Percentiles rank a stretch among this genome's conserved stretches.
Evolutionary conservation across 2,329 filamentous ascomycete genomes (phyloP).

Genomic region (Pseudophaeomoniella oleicola): DNA sequence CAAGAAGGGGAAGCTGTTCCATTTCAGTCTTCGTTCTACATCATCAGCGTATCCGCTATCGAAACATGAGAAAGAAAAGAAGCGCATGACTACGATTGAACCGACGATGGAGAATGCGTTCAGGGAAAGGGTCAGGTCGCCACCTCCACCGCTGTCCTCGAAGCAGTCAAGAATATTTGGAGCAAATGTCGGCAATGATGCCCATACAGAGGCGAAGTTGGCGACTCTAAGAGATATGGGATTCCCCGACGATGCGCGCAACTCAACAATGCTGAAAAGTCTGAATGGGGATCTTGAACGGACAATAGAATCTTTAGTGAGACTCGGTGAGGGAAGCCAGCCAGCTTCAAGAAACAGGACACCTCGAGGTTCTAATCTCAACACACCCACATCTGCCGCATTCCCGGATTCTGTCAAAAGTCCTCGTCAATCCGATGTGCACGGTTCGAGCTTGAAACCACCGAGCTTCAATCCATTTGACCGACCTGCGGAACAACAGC

Average conservation of each 20-base stretch:
- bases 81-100: slow-evolving; percentile 15
- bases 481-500: slow-evolving; percentile 1
- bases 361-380: slow-evolving; percentile 24
- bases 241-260: slow-evolving; percentile 70
- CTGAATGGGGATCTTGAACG: slow-evolving; percentile 74
- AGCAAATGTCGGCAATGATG: slow-evolving; percentile 1
- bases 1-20: slow-evolving; percentile 46
- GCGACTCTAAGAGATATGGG: slow-evolving; percentile 75
- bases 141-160: slow-evolving; percentile 31
- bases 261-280: slow-evolving; percentile 66
- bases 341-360: slow-evolving; percentile 41
- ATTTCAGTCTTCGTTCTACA: slow-evolving; percentile 51
- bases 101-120: slow-evolving; percentile 12
- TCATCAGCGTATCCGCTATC: slow-evolving; percentile 56
- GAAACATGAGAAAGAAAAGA: slow-evolving; percentile 21
- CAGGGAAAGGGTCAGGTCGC: slow-evolving; percentile 14
- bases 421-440: slow-evolving; percentile 9
- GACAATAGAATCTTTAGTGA: slow-evolving; percentile 69
- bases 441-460: slow-evolving; percentile 31
- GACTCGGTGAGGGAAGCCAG: slow-evolving; percentile 56
- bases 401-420: slow-evolving; percentile 6
- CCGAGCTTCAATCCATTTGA: slow-evolving; percentile 49
- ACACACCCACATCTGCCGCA: slow-evolving; percentile 10
- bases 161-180: slow-evolving; percentile 45
- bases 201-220: slow-evolving; percentile 64